Evolutionary conservation across 495 filamentous ascomycete species (phyloP).

Genomic region (Aspergillus ellipticus): DNA sequence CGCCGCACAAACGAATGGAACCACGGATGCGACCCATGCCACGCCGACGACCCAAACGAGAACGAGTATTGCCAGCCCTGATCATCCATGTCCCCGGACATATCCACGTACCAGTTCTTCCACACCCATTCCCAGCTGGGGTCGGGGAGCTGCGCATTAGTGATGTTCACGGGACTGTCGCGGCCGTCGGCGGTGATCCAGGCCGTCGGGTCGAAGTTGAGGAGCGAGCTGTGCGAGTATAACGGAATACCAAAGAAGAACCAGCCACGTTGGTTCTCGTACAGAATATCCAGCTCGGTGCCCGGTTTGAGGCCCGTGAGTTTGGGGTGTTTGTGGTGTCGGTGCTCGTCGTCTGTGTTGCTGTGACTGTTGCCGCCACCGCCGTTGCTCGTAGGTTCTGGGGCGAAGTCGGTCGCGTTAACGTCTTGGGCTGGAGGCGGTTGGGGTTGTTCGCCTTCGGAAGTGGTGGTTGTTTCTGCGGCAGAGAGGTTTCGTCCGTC

Average conservation of each 20-base stretch:
- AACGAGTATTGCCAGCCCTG: slow-evolving; percentile 97
- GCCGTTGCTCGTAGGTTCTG: neutral
- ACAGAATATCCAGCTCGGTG: slow-evolving; percentile 78
- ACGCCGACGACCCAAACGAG: slow-evolving; percentile 75
- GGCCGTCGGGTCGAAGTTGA: slow-evolving; percentile 77
- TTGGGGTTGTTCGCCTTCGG: no score
- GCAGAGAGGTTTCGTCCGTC: slow-evolving; percentile 5
- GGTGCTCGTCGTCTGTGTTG: slow-evolving; percentile 1
- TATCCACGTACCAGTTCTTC: slow-evolving; percentile 91
- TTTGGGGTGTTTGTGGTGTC: slow-evolving; percentile 3
- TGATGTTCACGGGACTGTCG: slow-evolving; percentile 77
- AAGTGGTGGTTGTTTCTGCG: slow-evolving; percentile 12
- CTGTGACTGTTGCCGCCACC: slow-evolving; percentile 12
- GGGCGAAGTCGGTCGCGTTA: slow-evolving; percentile 16
- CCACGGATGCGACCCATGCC: slow-evolving; percentile 91
- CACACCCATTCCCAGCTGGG: slow-evolving; percentile 96
- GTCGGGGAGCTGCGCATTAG: slow-evolving; percentile 88
- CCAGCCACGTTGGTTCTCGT: slow-evolving; percentile 85
- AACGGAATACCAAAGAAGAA: slow-evolving; percentile 87
- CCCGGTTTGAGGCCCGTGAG: slow-evolving; percentile 17
- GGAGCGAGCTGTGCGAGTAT: slow-evolving; percentile 80
- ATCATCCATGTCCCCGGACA: slow-evolving; percentile 80
- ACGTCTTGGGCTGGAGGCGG: neutral
- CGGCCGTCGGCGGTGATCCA: slow-evolving; percentile 78
- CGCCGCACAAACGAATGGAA: slow-evolving; percentile 89